A percentile compares a stretch with the other conserved stretches of the same genome.
Evolutionary conservation across 129 eudicot genomes (phyloP).

Genomic region (Oenanthe sinensis): DNA sequence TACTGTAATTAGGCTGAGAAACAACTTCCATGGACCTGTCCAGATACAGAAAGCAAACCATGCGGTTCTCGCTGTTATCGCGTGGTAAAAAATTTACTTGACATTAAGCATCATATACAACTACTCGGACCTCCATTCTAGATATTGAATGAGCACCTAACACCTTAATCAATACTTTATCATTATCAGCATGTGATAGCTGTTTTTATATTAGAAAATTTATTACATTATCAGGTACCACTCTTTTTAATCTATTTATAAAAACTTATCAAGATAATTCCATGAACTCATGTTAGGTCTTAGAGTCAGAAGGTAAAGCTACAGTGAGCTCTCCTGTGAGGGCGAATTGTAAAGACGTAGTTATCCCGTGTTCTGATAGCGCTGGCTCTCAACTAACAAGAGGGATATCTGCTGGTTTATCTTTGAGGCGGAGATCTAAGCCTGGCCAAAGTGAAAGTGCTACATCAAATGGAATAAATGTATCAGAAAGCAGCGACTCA

Average conservation of each 20-base stretch:
- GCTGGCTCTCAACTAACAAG: conserved; percentile 31
- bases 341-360: conserved; percentile 10
- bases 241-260: neutral
- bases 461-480: conserved; percentile 51
- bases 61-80: conserved; percentile 81
- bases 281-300: conserved; percentile 6
- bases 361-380: conserved; percentile 36
- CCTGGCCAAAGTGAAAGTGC: conserved; percentile 62
- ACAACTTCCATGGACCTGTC: conserved; percentile 44
- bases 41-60: conserved; percentile 60
- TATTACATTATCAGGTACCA: neutral
- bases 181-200: neutral
- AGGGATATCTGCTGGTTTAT: conserved; percentile 37
- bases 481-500: conserved; percentile 74
- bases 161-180: neutral
- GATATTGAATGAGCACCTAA: neutral
- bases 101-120: neutral
- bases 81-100: conserved; percentile 37
- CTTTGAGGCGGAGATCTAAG: conserved; percentile 41
- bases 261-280: neutral
- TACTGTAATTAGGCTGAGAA: conserved; percentile 60
- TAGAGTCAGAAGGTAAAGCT: conserved; percentile 16
- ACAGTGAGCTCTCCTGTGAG: conserved; percentile 24
- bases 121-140: neutral
- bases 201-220: neutral